Conservation (phyloP, 164 flowering plant genomes). For the Liriodendron chinense region DNA sequence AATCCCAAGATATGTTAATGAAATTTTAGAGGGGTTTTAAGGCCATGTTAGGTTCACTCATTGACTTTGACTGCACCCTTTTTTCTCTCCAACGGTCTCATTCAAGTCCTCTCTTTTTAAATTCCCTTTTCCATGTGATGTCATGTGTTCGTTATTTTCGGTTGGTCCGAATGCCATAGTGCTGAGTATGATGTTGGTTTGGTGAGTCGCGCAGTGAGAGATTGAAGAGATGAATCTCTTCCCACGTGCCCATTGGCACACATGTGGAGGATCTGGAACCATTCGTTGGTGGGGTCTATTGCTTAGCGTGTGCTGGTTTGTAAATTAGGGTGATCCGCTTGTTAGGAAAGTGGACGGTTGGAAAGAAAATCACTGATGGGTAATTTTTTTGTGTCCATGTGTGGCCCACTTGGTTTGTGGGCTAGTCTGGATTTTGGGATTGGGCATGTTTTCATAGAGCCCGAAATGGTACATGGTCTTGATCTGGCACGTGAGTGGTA, state of each 20-base stretch:
- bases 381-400: too few relatives aligned
- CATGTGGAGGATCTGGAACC: not conserved
- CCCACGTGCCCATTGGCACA: not conserved
- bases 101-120: slow-evolving; percentile 7
- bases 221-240: not conserved
- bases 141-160: slow-evolving; percentile 40
- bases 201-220: not conserved
- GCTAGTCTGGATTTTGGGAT: too few relatives aligned
- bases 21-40: not conserved
- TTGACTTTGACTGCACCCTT: not conserved
- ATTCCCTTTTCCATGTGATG: slow-evolving; percentile 41
- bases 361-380: too few relatives aligned
- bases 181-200: not conserved
- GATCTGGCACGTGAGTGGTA: too few relatives aligned
- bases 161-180: slow-evolving; percentile 7
- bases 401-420: too few relatives aligned
- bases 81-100: slow-evolving; percentile 10
- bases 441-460: too few relatives aligned
- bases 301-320: not conserved
- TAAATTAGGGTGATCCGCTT: not conserved
- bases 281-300: too few relatives aligned
- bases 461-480: too few relatives aligned
- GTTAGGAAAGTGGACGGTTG: not conserved
- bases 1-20: too few relatives aligned
- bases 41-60: not conserved